Conservation (phyloP, 116 monocot species). For the Zostera marina region DNA sequence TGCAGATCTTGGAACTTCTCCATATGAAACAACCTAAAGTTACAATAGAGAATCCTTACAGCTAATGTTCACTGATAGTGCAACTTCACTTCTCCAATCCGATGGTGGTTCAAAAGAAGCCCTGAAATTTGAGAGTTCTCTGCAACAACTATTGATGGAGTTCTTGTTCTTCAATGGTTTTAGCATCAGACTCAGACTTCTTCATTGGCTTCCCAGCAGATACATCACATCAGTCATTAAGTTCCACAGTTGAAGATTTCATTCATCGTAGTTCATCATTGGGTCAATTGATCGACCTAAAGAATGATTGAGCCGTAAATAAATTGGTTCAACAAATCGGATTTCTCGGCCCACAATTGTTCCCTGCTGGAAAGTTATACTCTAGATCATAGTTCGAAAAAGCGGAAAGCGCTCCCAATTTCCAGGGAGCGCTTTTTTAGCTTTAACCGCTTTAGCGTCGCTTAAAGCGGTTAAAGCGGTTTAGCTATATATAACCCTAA, state of each 20-base stretch:
- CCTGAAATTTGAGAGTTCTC: constrained; percentile 34
- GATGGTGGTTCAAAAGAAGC: constrained; percentile 59
- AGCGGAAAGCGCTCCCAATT: too few relatives aligned
- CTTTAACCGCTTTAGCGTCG: too few relatives aligned
- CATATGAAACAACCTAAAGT: too few relatives aligned
- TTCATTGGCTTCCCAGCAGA: constrained; percentile 21
- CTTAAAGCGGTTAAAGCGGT: too few relatives aligned
- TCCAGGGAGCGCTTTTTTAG: too few relatives aligned
- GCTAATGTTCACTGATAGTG: constrained; percentile 28
- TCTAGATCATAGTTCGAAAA: too few relatives aligned
- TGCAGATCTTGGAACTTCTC: constrained; percentile 33
- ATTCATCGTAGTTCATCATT: constrained; percentile 39
- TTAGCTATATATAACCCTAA: too few relatives aligned
- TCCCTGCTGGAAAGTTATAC: constrained; percentile 54
- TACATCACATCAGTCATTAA: constrained; percentile 18
- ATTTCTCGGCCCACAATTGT: constrained; percentile 74
- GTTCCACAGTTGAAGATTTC: constrained; percentile 22
- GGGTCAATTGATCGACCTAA: constrained; percentile 48
- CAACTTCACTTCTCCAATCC: constrained; percentile 29
- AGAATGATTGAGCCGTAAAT: constrained; percentile 46
- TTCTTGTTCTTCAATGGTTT: constrained; percentile 51
- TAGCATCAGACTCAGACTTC: constrained; percentile 64
- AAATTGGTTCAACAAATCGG: constrained; percentile 82
- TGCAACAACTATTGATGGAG: constrained; percentile 89
- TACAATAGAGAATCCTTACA: constrained; percentile 39